Base-by-base conservation (phyloP, 331 rosid genomes). In the Malus hybrid region DNA sequence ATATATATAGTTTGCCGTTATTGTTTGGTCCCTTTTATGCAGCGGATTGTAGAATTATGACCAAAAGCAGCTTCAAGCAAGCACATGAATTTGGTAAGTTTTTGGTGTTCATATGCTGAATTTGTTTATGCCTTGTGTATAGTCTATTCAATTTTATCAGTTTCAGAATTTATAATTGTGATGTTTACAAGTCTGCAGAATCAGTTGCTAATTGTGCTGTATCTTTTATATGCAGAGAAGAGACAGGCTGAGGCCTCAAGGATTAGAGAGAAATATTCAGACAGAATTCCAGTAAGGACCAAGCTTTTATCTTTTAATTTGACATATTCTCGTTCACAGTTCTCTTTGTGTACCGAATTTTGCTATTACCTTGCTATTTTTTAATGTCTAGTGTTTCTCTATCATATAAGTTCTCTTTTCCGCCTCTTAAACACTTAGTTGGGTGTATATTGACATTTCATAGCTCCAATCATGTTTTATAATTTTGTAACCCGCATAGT, bases 251-350 rank as follows among this genome's bases (percentile, higher is more conserved):
- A 87, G 82, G 86, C 87, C 39, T 72, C 80, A 34, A 80, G 89
- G 73, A 85, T 85, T 54, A 85, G 89, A 73, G 86, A 81, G 44
- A 85, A 87, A 66, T 87, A 85, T 72, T 83, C 86, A n/a, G 89
- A 87, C 61, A 85, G 89, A 79, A 87, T 87, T 79, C 91, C 89
- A 5, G 91, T 87, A 67, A 80, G 89, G 76, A 76, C 60, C 27
- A 46, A 19, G 29, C 48, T 64, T 39, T 52, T 31, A 32, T 20
- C 55, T 74, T 44, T 14, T 9, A 71, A 5, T 39, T 70, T 8
- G 34, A 2, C 8, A 22, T 61, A 27, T 10, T 22, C 65, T 61
- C 16, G 4, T 22, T 61, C 18, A 10, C 33, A 61, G 0, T 56
- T 24, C 14, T n/a, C 28, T 2, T 20, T 56, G 62, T 10, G 13